Base-by-base conservation (phyloP, 257 asterid genomes). In the Gentiana dahurica region DNA sequence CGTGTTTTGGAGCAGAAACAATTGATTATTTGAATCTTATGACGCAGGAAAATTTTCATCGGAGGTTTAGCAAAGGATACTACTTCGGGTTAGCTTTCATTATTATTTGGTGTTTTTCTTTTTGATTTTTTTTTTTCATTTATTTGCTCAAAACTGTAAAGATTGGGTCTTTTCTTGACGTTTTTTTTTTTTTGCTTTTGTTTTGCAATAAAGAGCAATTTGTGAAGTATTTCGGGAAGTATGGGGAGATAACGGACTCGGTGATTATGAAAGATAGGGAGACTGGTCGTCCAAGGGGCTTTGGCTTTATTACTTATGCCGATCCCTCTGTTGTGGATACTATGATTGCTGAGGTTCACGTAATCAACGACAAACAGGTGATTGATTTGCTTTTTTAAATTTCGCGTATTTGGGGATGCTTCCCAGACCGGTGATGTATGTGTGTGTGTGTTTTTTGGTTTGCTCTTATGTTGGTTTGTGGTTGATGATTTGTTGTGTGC, bases 281-380 rank as follows among this genome's bases (percentile, higher is more conserved):
- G 64, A 87, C 98, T 2, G 93, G 98, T 35, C 87, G 96, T 13
- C 98, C 96, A 1, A 69, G 98, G 68, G 98, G 98, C 35, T 91
- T 91, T 37, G 95, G 98, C 48, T 91, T 91, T 73, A 87, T 87
- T 38, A 87, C 98, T 3, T 91, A 79, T 53, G 95, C 88, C 0
- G 89, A 85, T 64, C 90, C 95, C 2, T 45, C 70, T 3, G 95
- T 85, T 54, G 98, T 88, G 6, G 95, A 87, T 76, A 78, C 86
- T 48, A 95, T 91, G 68, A 87, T 85, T 8, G 79, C 89, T 49
- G 98, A 87, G 67, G 83, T 84, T 38, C 97, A 91, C 56, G 68
- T 83, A 72, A 87, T 91, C 65, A 88, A 91, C 71, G 95, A 81
- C 58, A 91, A 87, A 80, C 95, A 85, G 64, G 98, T 85, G 68